Conservation (phyloP, 1,284 basidiomycete species). For the Rhodotorula mucilaginosa region DNA sequence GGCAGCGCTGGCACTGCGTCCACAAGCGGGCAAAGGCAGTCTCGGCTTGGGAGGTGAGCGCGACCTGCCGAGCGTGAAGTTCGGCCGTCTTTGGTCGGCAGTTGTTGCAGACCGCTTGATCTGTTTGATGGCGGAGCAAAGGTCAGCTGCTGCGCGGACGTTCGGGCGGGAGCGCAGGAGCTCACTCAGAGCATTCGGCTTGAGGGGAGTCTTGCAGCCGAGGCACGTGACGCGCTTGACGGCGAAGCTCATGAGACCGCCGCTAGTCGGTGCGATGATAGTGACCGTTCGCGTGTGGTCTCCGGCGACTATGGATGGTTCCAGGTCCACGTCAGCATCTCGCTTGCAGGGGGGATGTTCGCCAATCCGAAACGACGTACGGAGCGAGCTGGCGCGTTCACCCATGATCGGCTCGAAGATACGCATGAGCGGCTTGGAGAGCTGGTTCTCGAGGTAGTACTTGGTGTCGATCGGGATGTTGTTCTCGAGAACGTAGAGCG, state of each 20-base stretch:
- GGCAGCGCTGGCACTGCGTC: conserved; percentile 96
- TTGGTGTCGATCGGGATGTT: conserved; percentile 94
- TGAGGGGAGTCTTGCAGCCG: conserved; percentile 82
- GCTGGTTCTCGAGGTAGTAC: conserved; percentile 94
- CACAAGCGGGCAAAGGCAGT: conserved; percentile 87
- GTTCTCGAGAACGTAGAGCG: conserved; percentile 90
- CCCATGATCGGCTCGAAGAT: conserved; percentile 98
- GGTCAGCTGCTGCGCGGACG: background rate
- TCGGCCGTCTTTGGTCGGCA: conserved; percentile 79
- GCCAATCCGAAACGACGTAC: conserved; percentile 56
- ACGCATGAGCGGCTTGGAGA: conserved; percentile 89
- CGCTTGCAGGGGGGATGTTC: background rate
- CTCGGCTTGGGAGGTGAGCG: conserved; percentile 71
- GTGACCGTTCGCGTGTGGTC: conserved; percentile 85
- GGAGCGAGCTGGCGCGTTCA: conserved; percentile 75
- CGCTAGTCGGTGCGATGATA: conserved; percentile 85
- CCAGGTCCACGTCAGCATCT: background rate
- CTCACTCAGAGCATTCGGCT: conserved; percentile 30
- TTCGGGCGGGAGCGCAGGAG: background rate
- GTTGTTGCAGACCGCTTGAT: conserved; percentile 88
- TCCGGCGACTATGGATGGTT: conserved; percentile 66
- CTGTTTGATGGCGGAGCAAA: conserved; percentile 51
- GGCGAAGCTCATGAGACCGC: conserved; percentile 95
- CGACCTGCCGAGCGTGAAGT: conserved; percentile 82
- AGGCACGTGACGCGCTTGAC: conserved; percentile 90